These are phyloP conservation scores for Pichia manshurica DNA, from an alignment of 805 yeast species.

Conservation along the genomic window DNA sequence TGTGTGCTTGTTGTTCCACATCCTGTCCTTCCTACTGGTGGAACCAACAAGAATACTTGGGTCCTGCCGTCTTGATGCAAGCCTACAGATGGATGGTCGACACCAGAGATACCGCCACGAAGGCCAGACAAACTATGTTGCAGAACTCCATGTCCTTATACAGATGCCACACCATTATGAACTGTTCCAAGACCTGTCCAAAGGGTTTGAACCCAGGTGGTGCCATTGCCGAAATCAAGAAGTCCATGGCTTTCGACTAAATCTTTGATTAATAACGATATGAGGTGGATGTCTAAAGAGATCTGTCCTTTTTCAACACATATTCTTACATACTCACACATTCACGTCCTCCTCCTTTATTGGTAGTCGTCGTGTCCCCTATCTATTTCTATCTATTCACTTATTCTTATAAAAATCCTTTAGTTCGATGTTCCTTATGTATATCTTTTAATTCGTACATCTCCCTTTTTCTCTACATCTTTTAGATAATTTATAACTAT, in stretches of 20 bases:
- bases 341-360: neutral
- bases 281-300: too few relatives aligned
- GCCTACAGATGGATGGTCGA: constrained; percentile 98
- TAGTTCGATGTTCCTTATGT: too few relatives aligned
- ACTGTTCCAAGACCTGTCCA: constrained; percentile 98
- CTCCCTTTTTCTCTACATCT: too few relatives aligned
- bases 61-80: constrained; percentile 99
- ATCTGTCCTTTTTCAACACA: neutral
- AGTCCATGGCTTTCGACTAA: constrained; percentile 57
- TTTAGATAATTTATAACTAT: too few relatives aligned
- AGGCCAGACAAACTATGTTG: constrained; percentile 76
- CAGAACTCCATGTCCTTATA: constrained; percentile 96
- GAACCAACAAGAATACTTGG: constrained; percentile 98
- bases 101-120: constrained; percentile 89
- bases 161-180: constrained; percentile 99
- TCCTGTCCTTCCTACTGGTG: constrained; percentile 99
- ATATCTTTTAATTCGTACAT: too few relatives aligned
- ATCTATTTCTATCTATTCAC: too few relatives aligned
- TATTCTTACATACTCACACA: too few relatives aligned
- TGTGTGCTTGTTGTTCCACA: constrained; percentile 98
- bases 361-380: too few relatives aligned
- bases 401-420: too few relatives aligned
- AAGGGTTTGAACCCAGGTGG: constrained; percentile 95
- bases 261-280: neutral
- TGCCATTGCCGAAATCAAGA: constrained; percentile 97